Base-by-base conservation (phyloP, 352 stramenopile genomes). In the Pythium volutum region DNA sequence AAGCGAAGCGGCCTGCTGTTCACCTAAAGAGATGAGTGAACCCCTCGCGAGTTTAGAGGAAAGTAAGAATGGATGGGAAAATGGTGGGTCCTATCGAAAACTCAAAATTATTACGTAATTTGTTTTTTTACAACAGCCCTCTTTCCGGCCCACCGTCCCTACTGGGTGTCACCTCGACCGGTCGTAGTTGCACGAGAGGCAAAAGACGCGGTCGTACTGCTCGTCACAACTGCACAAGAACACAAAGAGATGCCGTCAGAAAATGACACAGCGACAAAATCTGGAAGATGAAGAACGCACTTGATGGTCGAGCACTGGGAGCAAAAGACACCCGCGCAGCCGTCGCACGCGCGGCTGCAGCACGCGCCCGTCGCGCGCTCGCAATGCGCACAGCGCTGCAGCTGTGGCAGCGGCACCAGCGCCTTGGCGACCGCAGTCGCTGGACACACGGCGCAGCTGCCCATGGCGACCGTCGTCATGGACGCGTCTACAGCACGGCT, bases 301-400 rank as follows among this genome's bases (percentile, higher is more conserved):
- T 91, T 89, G 62, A 93, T 78, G 22, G 84, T 93, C 59, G 84
- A 89, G 77, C 84, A 93, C n/a, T 84, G 67, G 36, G 76, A 84
- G 70, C 84, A 93, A 53, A 93, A 93, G 22, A 67, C 55, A 20
- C 58, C 59, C 47, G 59, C 54, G 66, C 84, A 93, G 43, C 63
- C 59, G 33, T 79, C 70, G 59, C 84, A 93, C 41, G 88, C 77
- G 39, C 71, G 76, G 2, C 55, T 41, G 59, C 81, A 93, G 75
- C 84, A 91, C 42, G 63, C 46, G 11, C 79, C 81, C 53, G 89
- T 86, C 10, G 27, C 38, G 4, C 69, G 69, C 50, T 93, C 84
- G 45, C 84, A 93, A 60, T 93, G 82, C 41, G 73, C 55, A 66
- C 84, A 93, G 29, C 45, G 62, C 23, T 75, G 53, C 39, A 81